These are phyloP conservation scores for Eucalyptus regnans DNA, from an alignment of 345 rosid species.

Conservation along the genomic window DNA sequence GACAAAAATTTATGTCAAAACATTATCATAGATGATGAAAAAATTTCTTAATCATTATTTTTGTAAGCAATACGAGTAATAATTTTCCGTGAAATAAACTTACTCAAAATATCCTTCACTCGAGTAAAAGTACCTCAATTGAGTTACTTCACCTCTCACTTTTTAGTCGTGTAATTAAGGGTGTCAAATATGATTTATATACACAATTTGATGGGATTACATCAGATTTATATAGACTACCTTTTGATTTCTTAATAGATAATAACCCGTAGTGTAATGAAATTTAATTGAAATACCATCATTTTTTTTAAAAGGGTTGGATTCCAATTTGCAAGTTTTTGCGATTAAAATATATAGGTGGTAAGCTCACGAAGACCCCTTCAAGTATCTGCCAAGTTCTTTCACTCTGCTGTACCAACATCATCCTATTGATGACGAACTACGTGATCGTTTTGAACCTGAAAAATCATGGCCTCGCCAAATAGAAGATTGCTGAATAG, in stretches of 20 bases:
- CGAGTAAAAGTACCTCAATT: neutral
- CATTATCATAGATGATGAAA: neutral
- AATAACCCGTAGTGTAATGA: neutral
- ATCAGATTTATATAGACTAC: neutral
- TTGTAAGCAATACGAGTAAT: neutral
- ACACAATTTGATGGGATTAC: neutral
- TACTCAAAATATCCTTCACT: neutral
- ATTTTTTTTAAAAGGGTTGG: neutral
- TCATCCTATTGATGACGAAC: neutral
- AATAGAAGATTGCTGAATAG: neutral
- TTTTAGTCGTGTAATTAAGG: neutral
- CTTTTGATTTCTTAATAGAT: neutral
- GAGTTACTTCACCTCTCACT: neutral
- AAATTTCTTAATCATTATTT: too few species aligned
- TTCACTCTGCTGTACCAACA: neutral
- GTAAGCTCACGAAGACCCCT: neutral
- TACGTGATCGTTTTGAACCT: neutral
- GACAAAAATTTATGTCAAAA: rapidly evolving
- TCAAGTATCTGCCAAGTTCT: neutral
- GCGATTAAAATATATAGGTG: neutral
- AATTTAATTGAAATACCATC: neutral
- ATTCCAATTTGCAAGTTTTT: neutral
- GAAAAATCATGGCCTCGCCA: neutral
- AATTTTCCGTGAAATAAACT: too few species aligned
- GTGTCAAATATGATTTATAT: neutral